Base-by-base conservation (phyloP, 2,329 filamentous ascomycete genomes). In the Colletotrichum sp. region DNA sequence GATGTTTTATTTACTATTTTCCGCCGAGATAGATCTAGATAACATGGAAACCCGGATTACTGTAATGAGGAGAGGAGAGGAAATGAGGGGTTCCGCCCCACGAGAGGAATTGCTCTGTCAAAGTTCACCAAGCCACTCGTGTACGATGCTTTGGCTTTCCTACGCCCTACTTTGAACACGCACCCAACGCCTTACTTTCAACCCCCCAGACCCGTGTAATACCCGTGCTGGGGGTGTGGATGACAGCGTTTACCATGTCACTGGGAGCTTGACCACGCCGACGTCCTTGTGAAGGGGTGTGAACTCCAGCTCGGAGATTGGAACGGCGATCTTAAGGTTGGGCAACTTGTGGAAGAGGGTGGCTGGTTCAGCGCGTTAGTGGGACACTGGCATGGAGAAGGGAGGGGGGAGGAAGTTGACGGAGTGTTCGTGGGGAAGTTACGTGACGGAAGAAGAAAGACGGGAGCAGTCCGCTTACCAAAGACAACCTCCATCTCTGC, bases 401-500 rank as follows among this genome's bases (percentile, higher is more conserved):
- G 57, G 30, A 13, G 57, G 57, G 16, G 57, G 2, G 34, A 24
- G 55, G 24, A 8, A 15, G 26, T 13, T 24, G 60, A 24, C n/a
- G 63, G 26, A 16, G 26, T 13, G 24, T 4, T 66, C 34, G 16
- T 52, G 44, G 44, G 44, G 44, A 21, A 52, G 44, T 52, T 52
- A 52, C 44, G n/a, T 21, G 44, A n/a, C n/a, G n/a, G n/a, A 49
- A 49, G 0, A 3, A 49, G 21, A 13, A 28, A 4, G 12, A 21
- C 34, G 60, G 55, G 70, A 26, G 30, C 26, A 34, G 12, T 63
- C 3, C 60, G 81, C 85, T 82, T 77, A 87, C 85, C 79, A 79
- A 89, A 89, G 2, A 87, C 86, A 73, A 83, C 81, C 63, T 83
- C 83, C 68, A 89, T 78, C 78, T 89, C 87, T 0, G 84, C 81